These are phyloP conservation scores for Termitomyces sp. DNA, from an alignment of 768 basidiomycete species.

Conservation along the genomic window DNA sequence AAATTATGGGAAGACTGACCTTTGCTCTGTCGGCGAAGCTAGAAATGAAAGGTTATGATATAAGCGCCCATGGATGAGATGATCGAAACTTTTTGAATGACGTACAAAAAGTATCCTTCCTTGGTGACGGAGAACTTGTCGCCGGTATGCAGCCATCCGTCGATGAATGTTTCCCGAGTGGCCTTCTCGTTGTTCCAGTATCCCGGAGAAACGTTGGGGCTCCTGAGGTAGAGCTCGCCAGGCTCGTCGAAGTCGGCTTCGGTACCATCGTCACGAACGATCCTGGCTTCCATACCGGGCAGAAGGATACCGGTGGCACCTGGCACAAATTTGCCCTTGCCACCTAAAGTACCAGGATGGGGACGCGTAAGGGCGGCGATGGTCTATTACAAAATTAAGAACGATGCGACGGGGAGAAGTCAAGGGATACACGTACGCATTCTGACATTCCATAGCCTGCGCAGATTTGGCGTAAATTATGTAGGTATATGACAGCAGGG, in stretches of 20 bases:
- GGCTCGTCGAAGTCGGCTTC: constrained; percentile 53
- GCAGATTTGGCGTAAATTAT: neutral
- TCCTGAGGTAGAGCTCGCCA: constrained; percentile 61
- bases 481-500: neutral
- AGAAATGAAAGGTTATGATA: neutral
- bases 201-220: constrained; percentile 57
- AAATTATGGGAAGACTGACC: constrained; percentile 34
- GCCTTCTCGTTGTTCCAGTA: constrained; percentile 75
- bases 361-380: constrained; percentile 48
- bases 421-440: constrained; percentile 39
- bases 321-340: constrained; percentile 35
- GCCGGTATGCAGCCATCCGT: constrained; percentile 77
- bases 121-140: constrained; percentile 65
- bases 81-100: constrained; percentile 5
- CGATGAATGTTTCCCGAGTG: constrained; percentile 62
- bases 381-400: constrained; percentile 39
- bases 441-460: constrained; percentile 76
- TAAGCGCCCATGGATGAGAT: neutral
- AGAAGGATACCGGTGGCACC: constrained; percentile 58
- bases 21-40: constrained; percentile 80
- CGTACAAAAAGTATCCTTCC: constrained; percentile 66
- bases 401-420: neutral
- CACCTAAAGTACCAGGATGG: constrained; percentile 42
- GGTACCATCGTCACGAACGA: constrained; percentile 52
- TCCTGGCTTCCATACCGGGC: constrained; percentile 55